Conservation (phyloP, 331 rosid genomes). For the Spiraea crenata region DNA sequence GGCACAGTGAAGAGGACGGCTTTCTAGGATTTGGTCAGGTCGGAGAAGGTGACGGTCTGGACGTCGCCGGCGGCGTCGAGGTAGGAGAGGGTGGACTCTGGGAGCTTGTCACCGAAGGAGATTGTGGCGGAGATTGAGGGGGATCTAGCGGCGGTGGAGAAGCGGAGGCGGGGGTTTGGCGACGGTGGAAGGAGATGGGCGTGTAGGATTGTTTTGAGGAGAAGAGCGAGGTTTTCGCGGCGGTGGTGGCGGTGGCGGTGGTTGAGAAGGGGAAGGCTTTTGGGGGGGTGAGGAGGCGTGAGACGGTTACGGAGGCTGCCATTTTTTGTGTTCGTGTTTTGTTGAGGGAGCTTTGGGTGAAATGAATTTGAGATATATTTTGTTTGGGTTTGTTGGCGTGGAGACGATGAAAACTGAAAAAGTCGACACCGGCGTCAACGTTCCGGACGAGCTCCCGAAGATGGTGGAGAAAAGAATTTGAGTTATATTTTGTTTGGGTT, state of each 20-base stretch:
- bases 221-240: constrained; percentile 25
- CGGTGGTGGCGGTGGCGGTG: constrained; percentile 35
- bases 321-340: constrained; percentile 16
- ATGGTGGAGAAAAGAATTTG: too few species aligned
- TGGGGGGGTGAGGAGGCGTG: constrained; percentile 47
- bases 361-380: neutral
- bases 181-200: constrained; percentile 25
- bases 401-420: too few species aligned
- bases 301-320: constrained; percentile 59
- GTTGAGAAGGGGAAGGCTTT: constrained; percentile 30
- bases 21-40: constrained; percentile 75
- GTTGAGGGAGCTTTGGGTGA: neutral
- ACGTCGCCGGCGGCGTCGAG: constrained; percentile 65
- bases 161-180: constrained; percentile 28
- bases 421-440: too few species aligned
- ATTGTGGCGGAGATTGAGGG: constrained; percentile 66
- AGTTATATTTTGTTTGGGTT: too few species aligned
- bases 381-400: neutral
- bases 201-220: too few species aligned
- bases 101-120: constrained; percentile 28
- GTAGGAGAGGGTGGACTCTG: constrained; percentile 74
- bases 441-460: too few species aligned
- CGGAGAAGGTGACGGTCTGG: constrained; percentile 63
- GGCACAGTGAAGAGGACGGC: constrained; percentile 29
- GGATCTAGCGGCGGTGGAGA: constrained; percentile 46